These are phyloP conservation scores for Aspergillus felis DNA, from an alignment of 2,329 filamentous ascomycete genomes.

Conservation along the genomic window DNA sequence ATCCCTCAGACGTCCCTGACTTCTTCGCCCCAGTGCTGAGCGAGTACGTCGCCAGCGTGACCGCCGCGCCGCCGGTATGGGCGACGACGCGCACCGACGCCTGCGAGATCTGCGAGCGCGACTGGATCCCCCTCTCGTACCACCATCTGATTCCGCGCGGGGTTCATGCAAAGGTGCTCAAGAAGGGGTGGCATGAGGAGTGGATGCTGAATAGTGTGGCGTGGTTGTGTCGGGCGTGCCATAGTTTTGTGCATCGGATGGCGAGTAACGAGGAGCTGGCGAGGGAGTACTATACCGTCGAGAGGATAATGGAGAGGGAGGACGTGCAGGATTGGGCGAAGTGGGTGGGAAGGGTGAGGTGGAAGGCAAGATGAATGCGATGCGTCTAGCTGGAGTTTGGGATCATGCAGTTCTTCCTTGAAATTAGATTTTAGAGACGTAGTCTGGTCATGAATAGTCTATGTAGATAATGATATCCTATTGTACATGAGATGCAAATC, in stretches of 20 bases:
- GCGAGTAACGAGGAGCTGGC: slow-evolving; percentile 75
- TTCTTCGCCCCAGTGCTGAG: slow-evolving; percentile 63
- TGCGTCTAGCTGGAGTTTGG: too few species aligned
- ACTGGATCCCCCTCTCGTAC: slow-evolving; percentile 73
- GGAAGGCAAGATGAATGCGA: slow-evolving; percentile 56
- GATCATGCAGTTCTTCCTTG: not conserved
- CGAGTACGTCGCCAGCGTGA: slow-evolving; percentile 57
- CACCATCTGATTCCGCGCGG: slow-evolving; percentile 81
- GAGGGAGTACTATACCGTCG: slow-evolving; percentile 67
- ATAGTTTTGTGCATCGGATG: slow-evolving; percentile 75
- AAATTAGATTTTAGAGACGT: not conserved
- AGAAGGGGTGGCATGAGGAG: slow-evolving; percentile 73
- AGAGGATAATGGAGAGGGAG: slow-evolving; percentile 64
- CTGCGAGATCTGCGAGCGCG: slow-evolving; percentile 74
- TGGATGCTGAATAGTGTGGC: slow-evolving; percentile 76
- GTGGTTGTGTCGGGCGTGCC: slow-evolving; percentile 81
- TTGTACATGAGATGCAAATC: slow-evolving; percentile 6
- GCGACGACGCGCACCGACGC: slow-evolving; percentile 51
- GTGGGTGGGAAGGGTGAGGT: slow-evolving; percentile 71
- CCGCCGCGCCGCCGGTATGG: slow-evolving; percentile 62
- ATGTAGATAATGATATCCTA: slow-evolving; percentile 7
- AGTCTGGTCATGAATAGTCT: not conserved
- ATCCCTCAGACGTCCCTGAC: slow-evolving; percentile 41
- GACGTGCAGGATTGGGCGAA: slow-evolving; percentile 67
- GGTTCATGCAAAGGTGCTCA: slow-evolving; percentile 71